These are phyloP conservation scores for Goffeauzyma gilvescens DNA, from an alignment of 768 basidiomycete species.

Conservation along the genomic window DNA sequence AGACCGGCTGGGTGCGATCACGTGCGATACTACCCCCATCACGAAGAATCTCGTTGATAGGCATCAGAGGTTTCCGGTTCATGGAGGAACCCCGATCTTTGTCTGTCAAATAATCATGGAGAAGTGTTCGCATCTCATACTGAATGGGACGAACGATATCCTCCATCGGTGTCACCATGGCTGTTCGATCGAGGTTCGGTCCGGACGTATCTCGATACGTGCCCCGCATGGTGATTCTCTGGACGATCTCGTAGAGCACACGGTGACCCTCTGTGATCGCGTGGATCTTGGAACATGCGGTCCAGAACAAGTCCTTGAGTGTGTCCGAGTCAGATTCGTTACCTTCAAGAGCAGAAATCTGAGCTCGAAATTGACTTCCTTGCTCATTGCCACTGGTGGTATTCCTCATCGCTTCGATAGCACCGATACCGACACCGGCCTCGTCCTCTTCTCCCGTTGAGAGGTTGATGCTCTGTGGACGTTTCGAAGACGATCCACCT, in stretches of 20 bases:
- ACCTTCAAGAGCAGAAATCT: too few relatives aligned
- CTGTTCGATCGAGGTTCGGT: too few relatives aligned
- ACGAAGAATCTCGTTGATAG: conserved; percentile 81
- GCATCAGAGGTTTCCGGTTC: conserved; percentile 69
- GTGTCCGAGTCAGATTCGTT: conserved; percentile 38
- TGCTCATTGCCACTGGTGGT: too few relatives aligned
- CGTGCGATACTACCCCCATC: conserved; percentile 18
- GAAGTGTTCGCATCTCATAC: conserved; percentile 65
- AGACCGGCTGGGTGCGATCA: conserved; percentile 44
- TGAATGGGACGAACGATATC: conserved; percentile 82
- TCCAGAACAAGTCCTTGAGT: conserved; percentile 86
- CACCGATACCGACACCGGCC: too few relatives aligned
- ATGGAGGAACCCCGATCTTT: conserved; percentile 62
- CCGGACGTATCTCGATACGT: too few relatives aligned
- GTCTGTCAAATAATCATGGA: conserved; percentile 80
- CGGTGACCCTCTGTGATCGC: conserved; percentile 81
- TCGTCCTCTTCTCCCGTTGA: too few relatives aligned
- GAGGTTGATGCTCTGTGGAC: too few relatives aligned
- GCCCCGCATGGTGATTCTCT: conserved; percentile 52
- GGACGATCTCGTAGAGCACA: conserved; percentile 73
- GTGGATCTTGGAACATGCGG: conserved; percentile 81
- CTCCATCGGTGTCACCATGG: conserved; percentile 45
- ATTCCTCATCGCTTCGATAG: too few relatives aligned
- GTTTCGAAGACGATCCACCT: too few relatives aligned
- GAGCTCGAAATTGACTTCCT: too few relatives aligned